These are phyloP conservation scores for Apostasia ramifera DNA, from an alignment of 106 monocot species.

Conservation along the genomic window DNA sequence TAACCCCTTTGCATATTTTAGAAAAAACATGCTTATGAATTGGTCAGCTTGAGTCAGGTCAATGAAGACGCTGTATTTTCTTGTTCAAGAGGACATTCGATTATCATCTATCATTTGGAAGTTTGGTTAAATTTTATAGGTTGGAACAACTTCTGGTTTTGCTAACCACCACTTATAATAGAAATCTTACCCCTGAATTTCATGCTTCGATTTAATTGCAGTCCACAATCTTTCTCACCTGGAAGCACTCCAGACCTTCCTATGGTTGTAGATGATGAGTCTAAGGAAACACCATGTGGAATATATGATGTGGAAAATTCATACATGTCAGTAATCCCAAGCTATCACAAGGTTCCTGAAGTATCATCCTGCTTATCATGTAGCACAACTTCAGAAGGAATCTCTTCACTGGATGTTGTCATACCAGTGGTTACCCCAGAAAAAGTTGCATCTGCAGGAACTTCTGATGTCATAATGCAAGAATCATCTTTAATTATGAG, in stretches of 20 bases:
- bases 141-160: no score
- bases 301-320: conserved; percentile 1
- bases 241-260: conserved; percentile 12
- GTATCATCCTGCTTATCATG: conserved; percentile 17
- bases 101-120: no score
- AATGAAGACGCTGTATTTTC: no score
- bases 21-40: no score
- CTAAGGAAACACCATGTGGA: background rate
- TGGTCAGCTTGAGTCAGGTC: no score
- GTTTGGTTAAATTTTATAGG: no score
- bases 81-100: no score
- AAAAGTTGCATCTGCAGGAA: conserved; percentile 9
- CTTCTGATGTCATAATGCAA: conserved; percentile 24
- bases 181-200: no score
- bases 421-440: conserved; percentile 33
- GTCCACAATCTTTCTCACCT: conserved; percentile 1
- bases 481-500: conserved; percentile 48
- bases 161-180: no score
- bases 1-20: no score
- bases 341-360: conserved; percentile 2
- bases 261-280: background rate
- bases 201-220: background rate
- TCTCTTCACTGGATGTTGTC: conserved; percentile 13
- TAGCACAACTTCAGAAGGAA: conserved; percentile 29
- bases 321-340: conserved; percentile 1